A percentile compares a stretch with the other conserved stretches of the same genome.
Evolutionary conservation across 768 basidiomycete genomes (phyloP).

Genomic region (Termitomyces bulborhizus): DNA sequence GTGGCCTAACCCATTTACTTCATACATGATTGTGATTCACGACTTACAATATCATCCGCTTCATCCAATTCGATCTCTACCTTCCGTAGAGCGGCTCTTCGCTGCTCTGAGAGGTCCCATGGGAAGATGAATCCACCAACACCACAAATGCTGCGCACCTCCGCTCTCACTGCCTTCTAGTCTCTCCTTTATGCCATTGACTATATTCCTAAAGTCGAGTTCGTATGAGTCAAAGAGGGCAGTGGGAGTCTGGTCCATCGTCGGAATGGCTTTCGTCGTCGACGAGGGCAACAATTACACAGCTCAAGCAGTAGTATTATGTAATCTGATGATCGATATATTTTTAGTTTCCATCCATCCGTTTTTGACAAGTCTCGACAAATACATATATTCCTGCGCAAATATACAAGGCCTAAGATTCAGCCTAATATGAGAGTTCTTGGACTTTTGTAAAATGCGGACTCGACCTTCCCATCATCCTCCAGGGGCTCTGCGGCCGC

Average conservation of each 20-base stretch:
- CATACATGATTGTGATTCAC: neutral
- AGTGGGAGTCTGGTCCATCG: slow-evolving; percentile 69
- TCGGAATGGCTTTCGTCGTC: slow-evolving; percentile 6
- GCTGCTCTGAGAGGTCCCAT: slow-evolving; percentile 52
- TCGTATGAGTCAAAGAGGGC: slow-evolving; percentile 77
- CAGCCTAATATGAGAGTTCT: too few relatives aligned
- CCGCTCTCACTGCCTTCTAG: slow-evolving; percentile 65
- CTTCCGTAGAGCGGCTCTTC: slow-evolving; percentile 70
- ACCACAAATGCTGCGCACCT: slow-evolving; percentile 5
- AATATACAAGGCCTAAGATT: too few relatives aligned
- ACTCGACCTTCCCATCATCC: too few relatives aligned
- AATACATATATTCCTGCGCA: too few relatives aligned
- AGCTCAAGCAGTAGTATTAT: too few relatives aligned
- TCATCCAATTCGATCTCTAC: slow-evolving; percentile 91
- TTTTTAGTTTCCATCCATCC: too few relatives aligned
- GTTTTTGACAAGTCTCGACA: too few relatives aligned
- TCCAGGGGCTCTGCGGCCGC: too few relatives aligned
- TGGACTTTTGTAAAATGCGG: too few relatives aligned
- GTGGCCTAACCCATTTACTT: neutral
- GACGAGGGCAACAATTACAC: neutral
- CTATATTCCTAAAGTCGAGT: slow-evolving; percentile 72
- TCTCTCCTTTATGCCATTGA: slow-evolving; percentile 64
- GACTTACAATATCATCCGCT: slow-evolving; percentile 84
- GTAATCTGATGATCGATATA: too few relatives aligned
- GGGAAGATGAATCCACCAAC: neutral